Evolutionary conservation across 495 filamentous ascomycete species (phyloP).

Genomic region (Annulohypoxylon stygium): DNA sequence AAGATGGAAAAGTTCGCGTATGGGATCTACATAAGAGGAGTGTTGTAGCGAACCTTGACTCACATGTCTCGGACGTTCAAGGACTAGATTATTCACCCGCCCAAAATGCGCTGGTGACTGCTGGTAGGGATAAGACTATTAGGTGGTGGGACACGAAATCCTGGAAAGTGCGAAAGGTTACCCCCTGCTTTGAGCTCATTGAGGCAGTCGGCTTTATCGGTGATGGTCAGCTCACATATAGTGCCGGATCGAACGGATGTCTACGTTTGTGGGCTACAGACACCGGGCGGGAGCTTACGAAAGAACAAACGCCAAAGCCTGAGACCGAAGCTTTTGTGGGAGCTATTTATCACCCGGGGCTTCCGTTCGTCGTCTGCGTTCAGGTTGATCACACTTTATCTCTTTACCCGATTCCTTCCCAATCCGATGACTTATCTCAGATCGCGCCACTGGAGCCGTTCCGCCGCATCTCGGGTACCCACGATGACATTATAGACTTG

Average conservation of each 20-base stretch:
- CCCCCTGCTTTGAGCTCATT: slow-evolving; percentile 86
- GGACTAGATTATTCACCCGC: slow-evolving; percentile 81
- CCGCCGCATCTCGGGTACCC: slow-evolving; percentile 90
- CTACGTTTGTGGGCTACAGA: slow-evolving; percentile 85
- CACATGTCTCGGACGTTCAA: slow-evolving; percentile 92
- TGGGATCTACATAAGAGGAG: slow-evolving; percentile 91
- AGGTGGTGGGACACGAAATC: slow-evolving; percentile 88
- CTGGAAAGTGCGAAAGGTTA: slow-evolving; percentile 86
- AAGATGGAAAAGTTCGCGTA: slow-evolving; percentile 90
- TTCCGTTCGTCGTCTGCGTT: slow-evolving; percentile 82
- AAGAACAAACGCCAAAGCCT: slow-evolving; percentile 67
- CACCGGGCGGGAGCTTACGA: slow-evolving; percentile 81
- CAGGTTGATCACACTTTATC: slow-evolving; percentile 89
- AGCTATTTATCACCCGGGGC: slow-evolving; percentile 70
- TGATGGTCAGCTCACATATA: slow-evolving; percentile 76
- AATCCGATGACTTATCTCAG: slow-evolving; percentile 46
- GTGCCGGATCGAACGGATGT: slow-evolving; percentile 86
- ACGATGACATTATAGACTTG: slow-evolving; percentile 96
- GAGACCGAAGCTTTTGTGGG: slow-evolving; percentile 80
- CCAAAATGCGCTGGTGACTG: slow-evolving; percentile 83
- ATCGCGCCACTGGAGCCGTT: slow-evolving; percentile 59
- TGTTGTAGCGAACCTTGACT: slow-evolving; percentile 82
- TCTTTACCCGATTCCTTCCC: slow-evolving; percentile 70
- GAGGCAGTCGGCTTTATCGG: slow-evolving; percentile 85
- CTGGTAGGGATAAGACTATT: slow-evolving; percentile 92